phyloP scores from a whole-genome alignment of 164 flowering plant genomes.

The Sextonia rubra region DNA sequence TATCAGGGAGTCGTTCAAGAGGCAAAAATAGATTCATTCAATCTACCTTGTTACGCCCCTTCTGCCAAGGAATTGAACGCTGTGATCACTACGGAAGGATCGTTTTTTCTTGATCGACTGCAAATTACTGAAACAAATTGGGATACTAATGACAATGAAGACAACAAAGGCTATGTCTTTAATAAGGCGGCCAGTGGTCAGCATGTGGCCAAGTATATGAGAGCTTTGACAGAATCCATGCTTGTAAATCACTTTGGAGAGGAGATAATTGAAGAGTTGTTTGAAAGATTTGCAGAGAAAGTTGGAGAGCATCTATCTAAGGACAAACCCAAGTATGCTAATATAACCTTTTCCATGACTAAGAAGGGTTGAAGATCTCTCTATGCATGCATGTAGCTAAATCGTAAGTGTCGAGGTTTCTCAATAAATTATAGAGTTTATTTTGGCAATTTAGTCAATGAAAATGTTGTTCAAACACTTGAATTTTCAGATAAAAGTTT shows the following conservation, averaged over 20 bases:
- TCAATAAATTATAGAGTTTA: no score
- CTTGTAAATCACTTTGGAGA: slow-evolving; percentile 60
- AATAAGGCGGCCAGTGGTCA: slow-evolving; percentile 9
- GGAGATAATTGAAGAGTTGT: slow-evolving; percentile 44
- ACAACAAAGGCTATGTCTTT: not conserved
- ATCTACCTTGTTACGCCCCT: slow-evolving; percentile 47
- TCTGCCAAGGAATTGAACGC: slow-evolving; percentile 29
- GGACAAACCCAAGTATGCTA: slow-evolving; percentile 34
- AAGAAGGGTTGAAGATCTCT: not conserved
- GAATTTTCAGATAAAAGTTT: no score
- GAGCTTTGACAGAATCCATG: slow-evolving; percentile 59
- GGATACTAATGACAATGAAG: slow-evolving; percentile 22
- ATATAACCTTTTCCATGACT: not conserved
- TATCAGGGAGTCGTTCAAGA: slow-evolving; percentile 38
- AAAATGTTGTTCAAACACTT: no score
- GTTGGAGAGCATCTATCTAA: slow-evolving; percentile 54
- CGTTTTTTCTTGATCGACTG: slow-evolving; percentile 27
- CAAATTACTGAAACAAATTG: slow-evolving; percentile 32
- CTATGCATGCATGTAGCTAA: no score
- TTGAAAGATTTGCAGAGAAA: slow-evolving; percentile 41
- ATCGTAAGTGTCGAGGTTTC: no score
- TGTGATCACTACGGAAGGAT: slow-evolving; percentile 39
- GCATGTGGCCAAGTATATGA: slow-evolving; percentile 26
- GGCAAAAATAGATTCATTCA: slow-evolving; percentile 42
- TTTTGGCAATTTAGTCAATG: no score